Evolutionary conservation across 352 stramenopile species (phyloP).

Genomic region (Pythium rishiriense): DNA sequence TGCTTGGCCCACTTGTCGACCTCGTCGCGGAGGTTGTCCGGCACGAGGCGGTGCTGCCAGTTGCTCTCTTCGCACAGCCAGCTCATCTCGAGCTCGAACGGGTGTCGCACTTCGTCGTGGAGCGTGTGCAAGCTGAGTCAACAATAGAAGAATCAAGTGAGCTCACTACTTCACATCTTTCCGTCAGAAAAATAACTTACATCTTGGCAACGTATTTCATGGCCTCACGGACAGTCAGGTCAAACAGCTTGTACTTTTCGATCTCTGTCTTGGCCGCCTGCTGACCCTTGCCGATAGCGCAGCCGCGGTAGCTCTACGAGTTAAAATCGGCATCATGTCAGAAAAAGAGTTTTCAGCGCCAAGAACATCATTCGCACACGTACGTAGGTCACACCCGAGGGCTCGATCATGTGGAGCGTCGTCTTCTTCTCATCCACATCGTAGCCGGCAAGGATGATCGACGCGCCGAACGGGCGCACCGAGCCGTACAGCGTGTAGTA

Average conservation of each 20-base stretch:
- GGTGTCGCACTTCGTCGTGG: conserved; percentile 97
- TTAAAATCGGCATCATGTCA: conserved; percentile 6
- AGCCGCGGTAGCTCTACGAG: conserved; percentile 95
- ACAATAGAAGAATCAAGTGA: neutral
- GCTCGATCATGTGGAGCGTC: conserved; percentile 92
- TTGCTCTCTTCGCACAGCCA: conserved; percentile 96
- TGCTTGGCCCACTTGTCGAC: conserved; percentile 84
- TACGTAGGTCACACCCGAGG: conserved; percentile 90
- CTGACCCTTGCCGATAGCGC: conserved; percentile 96
- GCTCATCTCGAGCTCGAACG: conserved; percentile 98
- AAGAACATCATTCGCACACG: no score
- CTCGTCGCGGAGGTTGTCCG: conserved; percentile 85
- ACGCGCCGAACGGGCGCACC: conserved; percentile 95
- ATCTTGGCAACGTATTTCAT: conserved; percentile 99
- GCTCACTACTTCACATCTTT: neutral
- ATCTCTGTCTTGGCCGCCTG: conserved; percentile 99
- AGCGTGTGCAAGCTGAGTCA: conserved; percentile 90
- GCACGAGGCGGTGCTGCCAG: conserved; percentile 95
- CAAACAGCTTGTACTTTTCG: conserved; percentile 96
- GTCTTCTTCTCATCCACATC: conserved; percentile 92
- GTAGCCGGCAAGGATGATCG: conserved; percentile 95
- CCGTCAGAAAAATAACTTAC: conserved; percentile 38
- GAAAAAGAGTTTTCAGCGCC: no score
- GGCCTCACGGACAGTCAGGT: conserved; percentile 93
- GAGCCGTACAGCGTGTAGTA: conserved; percentile 99